phyloP scores from a whole-genome alignment of 2,329 filamentous ascomycete genomes.

The Phaeosphaeriaceae sp. region DNA sequence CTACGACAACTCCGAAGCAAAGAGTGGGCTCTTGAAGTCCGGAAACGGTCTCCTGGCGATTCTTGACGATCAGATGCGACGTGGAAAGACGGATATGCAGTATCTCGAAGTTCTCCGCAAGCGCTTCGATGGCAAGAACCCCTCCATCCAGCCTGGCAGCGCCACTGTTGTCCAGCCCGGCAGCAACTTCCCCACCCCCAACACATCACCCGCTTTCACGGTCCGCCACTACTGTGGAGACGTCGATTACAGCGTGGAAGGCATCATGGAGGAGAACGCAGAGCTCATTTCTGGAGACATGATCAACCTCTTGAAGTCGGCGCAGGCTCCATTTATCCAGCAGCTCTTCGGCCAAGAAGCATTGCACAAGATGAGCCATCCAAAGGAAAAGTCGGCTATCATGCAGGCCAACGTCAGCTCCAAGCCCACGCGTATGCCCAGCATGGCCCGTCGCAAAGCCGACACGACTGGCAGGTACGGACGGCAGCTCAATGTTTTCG shows the following conservation, averaged over 20 bases:
- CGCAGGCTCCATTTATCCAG: slow-evolving; percentile 86
- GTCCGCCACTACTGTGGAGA: slow-evolving; percentile 96
- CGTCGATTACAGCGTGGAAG: slow-evolving; percentile 89
- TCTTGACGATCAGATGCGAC: slow-evolving; percentile 91
- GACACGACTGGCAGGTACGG: slow-evolving; percentile 60
- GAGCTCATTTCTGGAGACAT: slow-evolving; percentile 95
- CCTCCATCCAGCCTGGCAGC: slow-evolving; percentile 81
- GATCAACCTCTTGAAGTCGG: slow-evolving; percentile 89
- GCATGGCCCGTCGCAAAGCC: slow-evolving; percentile 84
- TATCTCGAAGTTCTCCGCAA: slow-evolving; percentile 89
- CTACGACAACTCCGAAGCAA: slow-evolving; percentile 96
- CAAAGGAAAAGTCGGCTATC: slow-evolving; percentile 86
- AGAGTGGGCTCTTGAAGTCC: slow-evolving; percentile 87
- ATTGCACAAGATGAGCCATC: slow-evolving; percentile 90
- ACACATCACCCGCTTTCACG: slow-evolving; percentile 81
- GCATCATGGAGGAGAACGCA: slow-evolving; percentile 91
- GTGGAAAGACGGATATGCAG: slow-evolving; percentile 87
- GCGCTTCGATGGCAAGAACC: slow-evolving; percentile 93
- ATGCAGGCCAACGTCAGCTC: slow-evolving; percentile 97
- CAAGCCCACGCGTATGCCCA: slow-evolving; percentile 90
- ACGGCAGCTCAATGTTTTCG: slow-evolving; percentile 47
- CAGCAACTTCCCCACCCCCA: slow-evolving; percentile 88
- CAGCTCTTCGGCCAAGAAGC: slow-evolving; percentile 97
- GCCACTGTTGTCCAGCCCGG: slow-evolving; percentile 80
- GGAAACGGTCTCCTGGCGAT: slow-evolving; percentile 94